Evolutionary conservation across 345 rosid genomes (phyloP).

Genomic region (Atalantia buxifolia): DNA sequence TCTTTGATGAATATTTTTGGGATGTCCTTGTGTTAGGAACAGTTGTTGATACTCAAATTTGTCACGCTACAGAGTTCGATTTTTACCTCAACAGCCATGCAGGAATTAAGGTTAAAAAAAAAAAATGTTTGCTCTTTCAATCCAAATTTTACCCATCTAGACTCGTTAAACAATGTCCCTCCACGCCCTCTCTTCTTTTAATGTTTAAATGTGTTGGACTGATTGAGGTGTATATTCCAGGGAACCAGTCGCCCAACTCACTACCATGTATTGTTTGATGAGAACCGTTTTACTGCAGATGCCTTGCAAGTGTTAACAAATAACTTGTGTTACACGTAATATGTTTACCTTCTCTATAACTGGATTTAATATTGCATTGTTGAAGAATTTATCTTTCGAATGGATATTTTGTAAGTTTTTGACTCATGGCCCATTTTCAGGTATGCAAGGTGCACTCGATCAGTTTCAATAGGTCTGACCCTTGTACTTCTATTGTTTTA

Average conservation of each 20-base stretch:
- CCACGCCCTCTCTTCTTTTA: accelerated
- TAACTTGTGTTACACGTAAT: conserved; percentile 76
- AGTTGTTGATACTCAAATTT: conserved; percentile 68
- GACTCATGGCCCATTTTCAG: conserved; percentile 19
- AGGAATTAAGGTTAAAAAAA: conserved; percentile 56
- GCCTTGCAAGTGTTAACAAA: conserved; percentile 54
- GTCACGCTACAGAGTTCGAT: conserved; percentile 71
- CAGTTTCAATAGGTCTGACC: conserved; percentile 60
- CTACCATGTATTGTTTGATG: conserved; percentile 77
- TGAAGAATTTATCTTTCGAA: not conserved
- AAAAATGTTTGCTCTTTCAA: not conserved
- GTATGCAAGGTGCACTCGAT: conserved; percentile 71
- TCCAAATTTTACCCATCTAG: not conserved
- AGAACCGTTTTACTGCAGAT: conserved; percentile 60
- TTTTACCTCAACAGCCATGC: conserved; percentile 86
- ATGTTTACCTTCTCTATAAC: not conserved
- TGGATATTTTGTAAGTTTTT: not conserved
- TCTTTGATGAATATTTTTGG: not conserved
- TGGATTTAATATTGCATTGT: not conserved
- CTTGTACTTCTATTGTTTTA: not conserved
- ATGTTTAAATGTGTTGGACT: not conserved
- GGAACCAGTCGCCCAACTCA: conserved; percentile 79
- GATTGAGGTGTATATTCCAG: conserved; percentile 20
- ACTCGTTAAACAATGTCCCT: not conserved
- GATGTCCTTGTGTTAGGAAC: conserved; percentile 44